Conservation (phyloP, 345 rosid genomes). For the Trapa incisa region DNA sequence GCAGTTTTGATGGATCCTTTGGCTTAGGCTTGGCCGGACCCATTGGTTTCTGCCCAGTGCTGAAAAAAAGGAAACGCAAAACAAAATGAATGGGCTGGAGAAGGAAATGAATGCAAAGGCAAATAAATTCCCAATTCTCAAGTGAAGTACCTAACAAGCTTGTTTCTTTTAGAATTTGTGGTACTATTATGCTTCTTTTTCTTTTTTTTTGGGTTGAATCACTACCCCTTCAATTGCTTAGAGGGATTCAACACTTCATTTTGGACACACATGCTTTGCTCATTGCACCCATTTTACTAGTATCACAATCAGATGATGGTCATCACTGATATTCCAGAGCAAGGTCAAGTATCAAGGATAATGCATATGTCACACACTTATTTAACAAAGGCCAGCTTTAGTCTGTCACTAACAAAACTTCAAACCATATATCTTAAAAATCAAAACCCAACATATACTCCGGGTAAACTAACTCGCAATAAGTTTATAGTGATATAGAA, state of each 20-base stretch:
- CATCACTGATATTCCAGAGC: not conserved
- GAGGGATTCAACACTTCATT: not conserved
- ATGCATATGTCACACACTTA: not conserved
- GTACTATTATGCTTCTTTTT: no score
- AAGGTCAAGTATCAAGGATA: not conserved
- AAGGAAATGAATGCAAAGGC: not conserved
- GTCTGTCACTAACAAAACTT: no score
- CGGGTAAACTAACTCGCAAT: no score
- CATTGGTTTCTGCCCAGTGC: conserved; percentile 35
- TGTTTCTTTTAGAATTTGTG: not conserved
- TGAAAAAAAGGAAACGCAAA: conserved; percentile 10
- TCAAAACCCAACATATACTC: conserved; percentile 17
- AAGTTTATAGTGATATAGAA: no score
- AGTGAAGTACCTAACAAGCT: not conserved
- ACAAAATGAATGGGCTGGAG: not conserved
- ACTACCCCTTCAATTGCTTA: not conserved
- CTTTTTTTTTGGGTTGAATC: no score
- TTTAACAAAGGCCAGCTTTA: not conserved
- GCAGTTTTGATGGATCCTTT: conserved; percentile 74
- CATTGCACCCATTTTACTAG: not conserved
- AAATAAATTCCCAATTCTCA: not conserved
- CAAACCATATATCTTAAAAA: no score
- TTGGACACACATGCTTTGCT: not conserved
- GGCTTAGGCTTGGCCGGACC: conserved; percentile 50
- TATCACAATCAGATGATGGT: not conserved